Base-by-base conservation (phyloP, 805 yeast genomes). In the Metschnikowia matae region DNA sequence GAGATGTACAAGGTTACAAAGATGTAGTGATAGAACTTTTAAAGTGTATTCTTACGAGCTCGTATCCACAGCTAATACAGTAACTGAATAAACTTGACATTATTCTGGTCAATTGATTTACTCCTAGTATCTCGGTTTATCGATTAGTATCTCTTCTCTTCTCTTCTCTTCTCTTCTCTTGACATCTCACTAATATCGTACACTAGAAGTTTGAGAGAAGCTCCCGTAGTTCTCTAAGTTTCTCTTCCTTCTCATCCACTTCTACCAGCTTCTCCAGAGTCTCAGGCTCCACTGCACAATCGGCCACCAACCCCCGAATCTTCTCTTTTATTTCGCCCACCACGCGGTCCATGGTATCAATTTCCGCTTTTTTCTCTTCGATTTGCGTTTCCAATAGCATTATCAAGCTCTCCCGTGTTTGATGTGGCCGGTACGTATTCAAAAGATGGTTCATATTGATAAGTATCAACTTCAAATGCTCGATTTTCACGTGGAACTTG, bases 401-500 rank as follows among this genome's bases (percentile, higher is more conserved):
- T 40, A 90, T 88, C 55, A 94, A 73, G 45, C 91, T 84, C 61
- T 94, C 99, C 47, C 97, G 76, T 3, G 96, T 86, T 64, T 94
- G 99, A 67, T 94, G 98, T 2, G 97, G 94, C 53, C 99, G 75
- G 67, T 94, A 94, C 47, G 91, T 90, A 65, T 94, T 94, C 51
- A 94, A 70, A 35, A 94, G 71, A 65, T 94, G 98, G 64, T 94
- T 97, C 55, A 94, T 83, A 62, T 94, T 94, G 62, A 92, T 85
- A 47, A 94, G 71, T 10, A 92, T 82, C 13, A 85, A 77, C 54
- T 95, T 80, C 36, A 94, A 81, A 56, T 89, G 82, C 55, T 90
- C 96, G 26, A 90, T 80, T 59, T 89, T 87, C 5, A 68, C 65
- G 44, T 68, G 68, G 48, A 77, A 78, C 47, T 79, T 71, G 20